Evolutionary conservation across 1,284 basidiomycete genomes (phyloP), one percentile per base, ranked within the genome.

Genomic region (Ustilago esculenta): DNA sequence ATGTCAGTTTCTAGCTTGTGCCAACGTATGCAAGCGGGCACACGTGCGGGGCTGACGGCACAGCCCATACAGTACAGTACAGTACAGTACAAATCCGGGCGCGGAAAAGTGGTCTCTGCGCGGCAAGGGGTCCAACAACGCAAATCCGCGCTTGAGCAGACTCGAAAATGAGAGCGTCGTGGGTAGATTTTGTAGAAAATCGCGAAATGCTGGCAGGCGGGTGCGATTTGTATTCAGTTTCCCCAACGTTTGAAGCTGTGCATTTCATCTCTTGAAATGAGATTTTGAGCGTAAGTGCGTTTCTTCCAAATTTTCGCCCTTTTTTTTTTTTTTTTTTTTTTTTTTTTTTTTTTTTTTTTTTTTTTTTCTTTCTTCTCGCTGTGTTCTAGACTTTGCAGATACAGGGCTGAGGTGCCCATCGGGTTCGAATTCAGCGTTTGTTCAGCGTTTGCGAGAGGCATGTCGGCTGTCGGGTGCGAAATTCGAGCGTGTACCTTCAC

Each of bases 261-360:
- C n/a, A n/a, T n/a, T n/a, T n/a, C n/a, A n/a, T n/a, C n/a, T n/a
- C n/a, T 21, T 21, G 14, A 20, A 45, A 10, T 27, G 34, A 21
- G 39, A 24, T 36, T 14, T 42, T 17, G 11, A 30, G 9, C 35
- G 29, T 24, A 15, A 18, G 34, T 21, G 44, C 20, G 44, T 44
- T 63, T 64, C 45, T 64, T 57, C 54, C 44, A 57, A 53, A 43
- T 27, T 57, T 56, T 60, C 21, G n/a, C 25, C 24, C 14, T n/a
- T 44, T 42, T 47, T 43, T 48, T 14, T 18, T 24, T 20, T 29
- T 30, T 43, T 45, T 47, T 51, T 39, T 40, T 27, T 44, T 32
- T 57, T 21, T 48, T 43, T 17, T 18, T 4, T 43, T 34, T 35
- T 24, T 52, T 43, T 42, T 35, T 17, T 8, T n/a, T 21, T 20